Base-by-base conservation (phyloP, 2,329 filamentous ascomycete species). In the Blumeriella jaapii region DNA sequence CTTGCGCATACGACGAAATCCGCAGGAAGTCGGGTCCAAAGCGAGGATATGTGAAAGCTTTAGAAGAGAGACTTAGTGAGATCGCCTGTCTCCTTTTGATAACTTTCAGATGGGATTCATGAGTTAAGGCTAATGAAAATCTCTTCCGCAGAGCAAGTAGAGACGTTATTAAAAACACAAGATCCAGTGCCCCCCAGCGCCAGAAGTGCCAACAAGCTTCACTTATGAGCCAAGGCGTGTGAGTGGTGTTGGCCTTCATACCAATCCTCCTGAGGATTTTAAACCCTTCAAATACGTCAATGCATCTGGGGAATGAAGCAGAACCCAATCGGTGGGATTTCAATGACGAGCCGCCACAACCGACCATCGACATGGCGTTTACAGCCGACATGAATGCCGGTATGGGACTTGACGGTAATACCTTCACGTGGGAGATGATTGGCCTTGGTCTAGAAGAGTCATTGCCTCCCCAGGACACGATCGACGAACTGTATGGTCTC, bases 51-150 rank as follows among this genome's bases (percentile, higher is more conserved):
- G 77, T 82, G 39, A 82, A 80, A 59, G 55, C 54, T 14, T 45
- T 96, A 49, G 91, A 96, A 60, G 87, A 93, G 57, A 74, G 91
- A 57, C 63, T 98, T 54, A 87, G 86, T 93, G 68, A 63, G 81
- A 63, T 22, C 7, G 73, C 22, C 53, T 78, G 23, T 16, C 25
- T 14, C 7, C 8, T 27, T 3, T 13, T 8, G 22, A 10, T 8
- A 8, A n/a, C 4, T 10, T 4, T 24, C 10, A 24, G 4, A n/a
- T 24, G 12, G 10, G 22, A 9, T 10, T 9, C 10, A 8, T 8
- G 29, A 29, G 40, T 18, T 29, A 26, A 13, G 19, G 38, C 39
- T 51, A 36, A 45, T 36, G 10, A 18, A 23, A 16, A n/a, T 10
- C 19, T n/a, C 31, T 29, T 31, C 27, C 22, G 11, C 50, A 93